These are phyloP conservation scores for Penicillium hordei DNA, from an alignment of 2,329 filamentous ascomycete species.

Conservation along the genomic window DNA sequence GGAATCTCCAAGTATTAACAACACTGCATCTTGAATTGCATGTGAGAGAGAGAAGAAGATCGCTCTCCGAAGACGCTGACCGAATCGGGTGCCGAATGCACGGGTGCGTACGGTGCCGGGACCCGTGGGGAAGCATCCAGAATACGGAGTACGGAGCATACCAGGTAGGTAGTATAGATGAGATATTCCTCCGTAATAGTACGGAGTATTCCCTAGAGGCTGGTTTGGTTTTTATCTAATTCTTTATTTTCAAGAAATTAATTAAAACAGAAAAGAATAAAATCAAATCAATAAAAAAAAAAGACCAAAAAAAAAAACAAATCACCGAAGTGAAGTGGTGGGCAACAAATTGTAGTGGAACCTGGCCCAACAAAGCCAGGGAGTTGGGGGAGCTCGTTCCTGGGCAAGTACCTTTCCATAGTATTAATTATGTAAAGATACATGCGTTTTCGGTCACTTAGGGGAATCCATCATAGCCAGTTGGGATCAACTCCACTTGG, in stretches of 20 bases:
- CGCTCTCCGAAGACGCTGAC: neutral
- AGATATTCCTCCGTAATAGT: neutral
- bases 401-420: slow-evolving; percentile 17
- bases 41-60: neutral
- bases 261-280: neutral
- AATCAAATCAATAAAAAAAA: no score
- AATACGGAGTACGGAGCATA: neutral
- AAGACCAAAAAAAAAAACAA: neutral
- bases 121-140: neutral
- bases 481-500: slow-evolving; percentile 17
- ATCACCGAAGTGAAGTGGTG: slow-evolving; percentile 2
- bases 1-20: neutral
- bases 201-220: neutral
- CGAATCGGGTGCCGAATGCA: neutral
- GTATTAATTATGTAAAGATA: slow-evolving; percentile 16
- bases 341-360: slow-evolving; percentile 17
- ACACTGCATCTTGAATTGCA: neutral
- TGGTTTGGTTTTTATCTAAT: neutral
- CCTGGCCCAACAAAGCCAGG: slow-evolving; percentile 29
- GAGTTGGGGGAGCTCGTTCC: slow-evolving; percentile 23
- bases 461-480: slow-evolving; percentile 1
- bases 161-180: neutral
- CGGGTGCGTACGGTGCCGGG: neutral
- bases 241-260: neutral
- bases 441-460: neutral